These are phyloP conservation scores for Mentha longifolia DNA, from an alignment of 257 asterid species.

Conservation along the genomic window DNA sequence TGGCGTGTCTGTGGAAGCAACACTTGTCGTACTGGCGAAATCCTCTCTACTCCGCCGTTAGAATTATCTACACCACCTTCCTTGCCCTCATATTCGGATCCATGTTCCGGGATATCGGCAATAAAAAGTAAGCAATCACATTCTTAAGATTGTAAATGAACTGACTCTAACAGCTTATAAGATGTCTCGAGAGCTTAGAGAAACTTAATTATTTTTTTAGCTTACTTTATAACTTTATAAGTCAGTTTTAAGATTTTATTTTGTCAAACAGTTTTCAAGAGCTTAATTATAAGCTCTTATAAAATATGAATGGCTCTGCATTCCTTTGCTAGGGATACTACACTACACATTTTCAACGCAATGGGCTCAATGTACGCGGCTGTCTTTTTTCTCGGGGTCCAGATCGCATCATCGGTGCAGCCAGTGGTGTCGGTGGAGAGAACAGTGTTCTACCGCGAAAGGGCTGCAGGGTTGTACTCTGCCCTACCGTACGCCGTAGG, in stretches of 20 bases:
- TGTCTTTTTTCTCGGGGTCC: conserved; percentile 44
- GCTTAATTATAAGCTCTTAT: no score
- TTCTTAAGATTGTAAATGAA: no score
- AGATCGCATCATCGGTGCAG: conserved; percentile 42
- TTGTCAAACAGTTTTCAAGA: no score
- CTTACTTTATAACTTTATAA: no score
- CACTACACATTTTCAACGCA: conserved; percentile 37
- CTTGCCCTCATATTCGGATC: conserved; percentile 44
- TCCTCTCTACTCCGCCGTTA: conserved; percentile 48
- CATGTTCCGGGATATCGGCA: conserved; percentile 49
- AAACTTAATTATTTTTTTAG: no score
- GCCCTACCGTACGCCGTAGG: conserved; percentile 58
- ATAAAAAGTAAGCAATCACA: conserved; percentile 31
- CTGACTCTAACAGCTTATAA: no score
- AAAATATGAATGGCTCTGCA: not conserved
- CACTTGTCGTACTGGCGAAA: conserved; percentile 55
- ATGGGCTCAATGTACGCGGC: conserved; percentile 47
- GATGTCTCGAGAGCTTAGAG: no score
- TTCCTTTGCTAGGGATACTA: conserved; percentile 9
- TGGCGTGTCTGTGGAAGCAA: conserved; percentile 50
- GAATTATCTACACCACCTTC: conserved; percentile 41
- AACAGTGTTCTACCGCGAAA: conserved; percentile 51
- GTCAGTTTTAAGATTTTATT: no score
- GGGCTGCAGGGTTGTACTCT: conserved; percentile 59
- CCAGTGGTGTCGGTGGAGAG: conserved; percentile 47